Conservation (phyloP, 257 asterid species). For the Solanum pimpinellifolium region DNA sequence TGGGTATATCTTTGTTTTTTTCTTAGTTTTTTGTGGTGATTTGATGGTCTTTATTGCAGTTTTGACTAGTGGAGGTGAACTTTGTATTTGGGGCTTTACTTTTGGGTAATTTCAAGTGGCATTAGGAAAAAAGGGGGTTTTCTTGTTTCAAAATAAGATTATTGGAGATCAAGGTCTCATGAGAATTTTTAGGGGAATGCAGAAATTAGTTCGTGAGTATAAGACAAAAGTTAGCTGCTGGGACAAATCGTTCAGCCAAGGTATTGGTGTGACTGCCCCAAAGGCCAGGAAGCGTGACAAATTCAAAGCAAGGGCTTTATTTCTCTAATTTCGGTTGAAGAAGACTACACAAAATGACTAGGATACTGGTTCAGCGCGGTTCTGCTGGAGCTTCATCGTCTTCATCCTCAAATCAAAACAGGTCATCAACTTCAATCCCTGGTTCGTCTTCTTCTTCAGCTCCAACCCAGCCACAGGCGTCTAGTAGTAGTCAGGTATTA, state of each 20-base stretch:
- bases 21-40: conserved; percentile 7
- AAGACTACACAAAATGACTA: conserved; percentile 55
- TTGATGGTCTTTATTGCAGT: conserved; percentile 40
- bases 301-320: conserved; percentile 41
- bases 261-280: conserved; percentile 78
- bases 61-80: conserved; percentile 31
- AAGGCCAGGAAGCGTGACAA: conserved; percentile 86
- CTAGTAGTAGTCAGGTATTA: conserved; percentile 28
- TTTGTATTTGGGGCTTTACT: conserved; percentile 16
- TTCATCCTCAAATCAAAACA: conserved; percentile 56
- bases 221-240: conserved; percentile 52
- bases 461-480: conserved; percentile 38
- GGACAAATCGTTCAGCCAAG: conserved; percentile 64
- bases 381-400: conserved; percentile 58
- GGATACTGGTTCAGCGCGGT: conserved; percentile 87
- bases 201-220: conserved; percentile 63
- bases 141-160: conserved; percentile 39
- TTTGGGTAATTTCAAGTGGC: conserved; percentile 47
- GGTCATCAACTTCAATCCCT: conserved; percentile 27
- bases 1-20: not conserved
- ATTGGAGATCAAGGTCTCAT: conserved; percentile 82
- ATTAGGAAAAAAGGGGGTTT: conserved; percentile 46
- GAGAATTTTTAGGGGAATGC: conserved; percentile 99
- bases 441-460: conserved; percentile 38
- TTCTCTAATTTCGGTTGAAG: conserved; percentile 37